Conservation (phyloP, 192 early-diverging fungal genomes). For the Entrophospora sp. region DNA sequence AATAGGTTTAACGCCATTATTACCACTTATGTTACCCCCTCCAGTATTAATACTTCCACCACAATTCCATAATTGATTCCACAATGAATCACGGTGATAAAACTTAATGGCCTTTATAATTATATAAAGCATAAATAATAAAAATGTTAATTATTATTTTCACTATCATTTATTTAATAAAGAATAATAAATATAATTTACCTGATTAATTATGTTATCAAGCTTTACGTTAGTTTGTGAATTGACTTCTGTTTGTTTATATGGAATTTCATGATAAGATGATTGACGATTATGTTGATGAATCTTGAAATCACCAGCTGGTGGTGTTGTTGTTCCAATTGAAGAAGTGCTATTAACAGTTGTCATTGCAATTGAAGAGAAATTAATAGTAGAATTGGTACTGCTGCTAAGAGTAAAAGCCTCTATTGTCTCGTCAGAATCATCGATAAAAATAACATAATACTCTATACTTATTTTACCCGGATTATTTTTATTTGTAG, state of each 20-base stretch:
- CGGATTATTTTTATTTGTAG: not conserved
- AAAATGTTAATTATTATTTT: not conserved
- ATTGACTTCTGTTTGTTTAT: not conserved
- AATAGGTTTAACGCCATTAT: not conserved
- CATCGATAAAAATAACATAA: slow-evolving; percentile 13
- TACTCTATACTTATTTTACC: not conserved
- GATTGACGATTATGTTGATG: not conserved
- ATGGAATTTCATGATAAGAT: not conserved
- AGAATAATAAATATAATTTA: too few species aligned
- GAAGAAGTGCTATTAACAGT: too few species aligned
- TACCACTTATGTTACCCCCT: not conserved
- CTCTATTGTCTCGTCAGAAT: too few species aligned
- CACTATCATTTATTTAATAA: not conserved
- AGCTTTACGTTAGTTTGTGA: not conserved
- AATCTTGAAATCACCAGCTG: not conserved
- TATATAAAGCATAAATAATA: not conserved
- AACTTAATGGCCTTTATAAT: slow-evolving; percentile 27
- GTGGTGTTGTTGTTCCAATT: too few species aligned
- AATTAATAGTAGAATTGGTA: too few species aligned
- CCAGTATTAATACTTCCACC: too few species aligned
- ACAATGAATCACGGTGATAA: slow-evolving; percentile 30
- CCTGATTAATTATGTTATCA: not conserved
- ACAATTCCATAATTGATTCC: too few species aligned
- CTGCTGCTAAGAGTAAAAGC: too few species aligned
- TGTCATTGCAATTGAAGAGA: not conserved